Percentiles rank a stretch among this genome's conserved stretches.
Evolutionary conservation across 1,284 basidiomycete species (phyloP).

Genomic region (Cutaneotrichosporon dermatis): DNA sequence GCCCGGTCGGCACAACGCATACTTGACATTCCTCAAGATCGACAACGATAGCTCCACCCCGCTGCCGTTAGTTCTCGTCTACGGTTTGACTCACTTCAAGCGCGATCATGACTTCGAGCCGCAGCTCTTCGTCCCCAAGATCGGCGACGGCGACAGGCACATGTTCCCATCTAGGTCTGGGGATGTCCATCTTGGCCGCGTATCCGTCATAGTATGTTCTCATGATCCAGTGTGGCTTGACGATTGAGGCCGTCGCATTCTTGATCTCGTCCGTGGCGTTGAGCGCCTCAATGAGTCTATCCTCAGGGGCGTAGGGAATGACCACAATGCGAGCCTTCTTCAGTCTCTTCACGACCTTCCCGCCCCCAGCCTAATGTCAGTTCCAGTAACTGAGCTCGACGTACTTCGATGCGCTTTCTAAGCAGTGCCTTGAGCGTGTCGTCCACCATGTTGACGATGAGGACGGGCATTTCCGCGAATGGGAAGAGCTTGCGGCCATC

Average conservation of each 20-base stretch:
- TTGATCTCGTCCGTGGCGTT: not conserved
- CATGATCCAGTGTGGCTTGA: slow-evolving; percentile 21
- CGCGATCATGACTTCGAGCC: slow-evolving; percentile 12
- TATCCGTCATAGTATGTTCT: slow-evolving; percentile 20
- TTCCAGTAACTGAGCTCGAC: not conserved
- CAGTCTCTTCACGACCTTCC: not conserved
- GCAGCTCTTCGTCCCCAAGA: slow-evolving; percentile 1
- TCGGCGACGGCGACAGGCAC: slow-evolving; percentile 11
- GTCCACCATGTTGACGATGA: slow-evolving; percentile 1
- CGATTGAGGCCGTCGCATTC: not conserved
- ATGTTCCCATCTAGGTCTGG: not conserved
- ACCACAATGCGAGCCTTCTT: slow-evolving; percentile 15
- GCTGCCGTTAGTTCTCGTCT: slow-evolving; percentile 4
- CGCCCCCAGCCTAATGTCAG: slow-evolving; percentile 6
- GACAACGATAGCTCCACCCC: slow-evolving; percentile 23
- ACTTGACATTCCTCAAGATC: slow-evolving; percentile 2
- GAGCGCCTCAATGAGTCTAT: not conserved
- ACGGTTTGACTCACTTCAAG: slow-evolving; percentile 19
- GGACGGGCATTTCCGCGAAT: not conserved
- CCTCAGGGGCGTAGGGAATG: not conserved
- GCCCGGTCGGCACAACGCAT: slow-evolving; percentile 9
- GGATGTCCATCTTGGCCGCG: not conserved
- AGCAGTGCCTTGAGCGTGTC: not conserved
- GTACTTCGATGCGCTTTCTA: slow-evolving; percentile 1
- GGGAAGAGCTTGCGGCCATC: slow-evolving; percentile 1